Conservation (phyloP, 306 rosid species). For the Luffa aegyptiaca region DNA sequence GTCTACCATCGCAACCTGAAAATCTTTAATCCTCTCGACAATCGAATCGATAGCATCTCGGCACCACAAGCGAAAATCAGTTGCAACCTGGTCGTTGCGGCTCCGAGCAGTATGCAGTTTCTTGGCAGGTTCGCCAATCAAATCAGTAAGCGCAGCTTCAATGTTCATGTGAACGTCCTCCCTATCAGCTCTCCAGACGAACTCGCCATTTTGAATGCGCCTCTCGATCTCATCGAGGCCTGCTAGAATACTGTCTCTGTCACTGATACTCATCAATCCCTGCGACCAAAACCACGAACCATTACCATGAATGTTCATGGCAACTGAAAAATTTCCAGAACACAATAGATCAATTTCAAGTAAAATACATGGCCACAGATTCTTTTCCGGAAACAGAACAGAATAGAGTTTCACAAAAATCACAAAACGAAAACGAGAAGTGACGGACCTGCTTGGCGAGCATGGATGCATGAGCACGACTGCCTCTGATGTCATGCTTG, state of each 20-base stretch:
- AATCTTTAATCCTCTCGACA: constrained; percentile 29
- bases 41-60: constrained; percentile 79
- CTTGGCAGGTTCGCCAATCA: constrained; percentile 94
- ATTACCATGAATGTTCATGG: neutral
- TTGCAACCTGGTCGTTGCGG: constrained; percentile 70
- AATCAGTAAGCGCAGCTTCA: constrained; percentile 83
- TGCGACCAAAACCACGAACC: constrained; percentile 10
- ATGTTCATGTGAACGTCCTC: constrained; percentile 98
- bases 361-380: neutral
- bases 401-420: neutral
- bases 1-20: constrained; percentile 59
- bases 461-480: constrained; percentile 90
- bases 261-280: constrained; percentile 62
- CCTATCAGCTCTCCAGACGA: constrained; percentile 80
- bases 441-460: constrained; percentile 67
- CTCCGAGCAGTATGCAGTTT: constrained; percentile 92
- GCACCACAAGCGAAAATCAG: constrained; percentile 82
- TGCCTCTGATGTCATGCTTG: constrained; percentile 81
- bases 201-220: constrained; percentile 60
- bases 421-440: neutral
- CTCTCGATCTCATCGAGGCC: constrained; percentile 67
- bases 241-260: constrained; percentile 51
- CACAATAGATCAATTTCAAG: neutral
- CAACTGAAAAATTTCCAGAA: neutral
- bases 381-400: neutral